phyloP scores from a whole-genome alignment of 345 rosid species.

The Microthlaspi erraticum region DNA sequence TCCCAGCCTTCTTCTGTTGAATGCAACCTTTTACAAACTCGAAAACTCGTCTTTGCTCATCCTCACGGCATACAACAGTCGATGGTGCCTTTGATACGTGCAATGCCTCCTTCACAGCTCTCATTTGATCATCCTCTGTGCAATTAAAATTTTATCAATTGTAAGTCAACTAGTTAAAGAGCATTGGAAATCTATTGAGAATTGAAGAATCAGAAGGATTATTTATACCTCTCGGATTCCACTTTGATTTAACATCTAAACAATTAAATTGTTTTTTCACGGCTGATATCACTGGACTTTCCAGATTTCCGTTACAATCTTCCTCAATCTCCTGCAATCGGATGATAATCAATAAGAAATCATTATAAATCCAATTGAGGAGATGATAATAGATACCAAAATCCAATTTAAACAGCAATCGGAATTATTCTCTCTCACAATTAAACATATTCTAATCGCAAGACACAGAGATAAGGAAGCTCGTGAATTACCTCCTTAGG shows the following conservation, averaged over 20 bases:
- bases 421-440: not conserved
- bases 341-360: not conserved
- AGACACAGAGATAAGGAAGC: not conserved
- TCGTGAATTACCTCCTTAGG: constrained; percentile 27
- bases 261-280: constrained; percentile 40
- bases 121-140: constrained; percentile 65
- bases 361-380: not conserved
- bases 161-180: not conserved
- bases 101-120: constrained; percentile 72
- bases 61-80: constrained; percentile 69
- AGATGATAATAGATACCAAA: not conserved
- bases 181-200: not conserved
- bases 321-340: constrained; percentile 42
- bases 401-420: not conserved
- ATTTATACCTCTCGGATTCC: constrained; percentile 72
- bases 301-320: constrained; percentile 28
- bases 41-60: constrained; percentile 65
- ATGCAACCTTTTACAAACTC: constrained; percentile 72
- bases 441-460: not conserved
- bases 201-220: not conserved
- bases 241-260: constrained; percentile 45
- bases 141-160: not conserved
- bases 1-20: constrained; percentile 69
- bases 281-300: constrained; percentile 31
- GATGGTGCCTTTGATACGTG: constrained; percentile 79